Evolutionary conservation across 495 filamentous ascomycete species (phyloP).

Genomic region (Penicillium coprophilum): DNA sequence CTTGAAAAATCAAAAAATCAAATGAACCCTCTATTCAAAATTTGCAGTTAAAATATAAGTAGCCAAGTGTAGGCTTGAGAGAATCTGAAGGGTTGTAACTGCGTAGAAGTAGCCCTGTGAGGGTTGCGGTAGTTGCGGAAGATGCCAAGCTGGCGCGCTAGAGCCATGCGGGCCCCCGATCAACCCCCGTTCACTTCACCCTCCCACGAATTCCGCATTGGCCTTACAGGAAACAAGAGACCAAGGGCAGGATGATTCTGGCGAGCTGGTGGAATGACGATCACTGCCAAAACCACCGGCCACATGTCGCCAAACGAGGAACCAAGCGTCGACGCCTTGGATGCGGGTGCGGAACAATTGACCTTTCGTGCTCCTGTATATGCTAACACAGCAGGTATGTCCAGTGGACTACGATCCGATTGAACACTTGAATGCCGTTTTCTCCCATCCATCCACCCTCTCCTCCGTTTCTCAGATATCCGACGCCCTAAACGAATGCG

Average conservation of each 20-base stretch:
- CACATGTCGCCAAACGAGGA: slow-evolving; percentile 44
- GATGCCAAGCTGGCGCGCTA: slow-evolving; percentile 30
- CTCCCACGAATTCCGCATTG: slow-evolving; percentile 17
- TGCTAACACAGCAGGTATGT: slow-evolving; percentile 23
- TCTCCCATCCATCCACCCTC: slow-evolving; percentile 87
- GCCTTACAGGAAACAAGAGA: slow-evolving; percentile 21
- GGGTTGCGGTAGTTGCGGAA: slow-evolving; percentile 18
- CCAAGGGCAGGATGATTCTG: slow-evolving; percentile 33
- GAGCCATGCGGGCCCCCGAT: slow-evolving; percentile 22
- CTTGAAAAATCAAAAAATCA: slow-evolving; percentile 13
- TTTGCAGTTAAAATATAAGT: not conserved
- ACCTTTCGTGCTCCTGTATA: slow-evolving; percentile 3
- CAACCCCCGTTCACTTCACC: slow-evolving; percentile 9
- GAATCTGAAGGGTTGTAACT: not conserved
- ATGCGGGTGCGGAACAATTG: slow-evolving; percentile 38
- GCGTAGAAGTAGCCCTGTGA: not conserved
- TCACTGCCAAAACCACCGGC: slow-evolving; percentile 35
- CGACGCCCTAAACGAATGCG: slow-evolving; percentile 67
- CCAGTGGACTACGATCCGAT: slow-evolving; percentile 92
- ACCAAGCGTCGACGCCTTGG: slow-evolving; percentile 40
- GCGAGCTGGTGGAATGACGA: slow-evolving; percentile 45
- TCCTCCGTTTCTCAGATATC: slow-evolving; percentile 72
- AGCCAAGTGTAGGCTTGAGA: not conserved
- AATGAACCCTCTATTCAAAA: not conserved
- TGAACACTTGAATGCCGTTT: slow-evolving; percentile 88